Conservation (phyloP, 495 filamentous ascomycete species). For the Chaetomium tenue region DNA sequence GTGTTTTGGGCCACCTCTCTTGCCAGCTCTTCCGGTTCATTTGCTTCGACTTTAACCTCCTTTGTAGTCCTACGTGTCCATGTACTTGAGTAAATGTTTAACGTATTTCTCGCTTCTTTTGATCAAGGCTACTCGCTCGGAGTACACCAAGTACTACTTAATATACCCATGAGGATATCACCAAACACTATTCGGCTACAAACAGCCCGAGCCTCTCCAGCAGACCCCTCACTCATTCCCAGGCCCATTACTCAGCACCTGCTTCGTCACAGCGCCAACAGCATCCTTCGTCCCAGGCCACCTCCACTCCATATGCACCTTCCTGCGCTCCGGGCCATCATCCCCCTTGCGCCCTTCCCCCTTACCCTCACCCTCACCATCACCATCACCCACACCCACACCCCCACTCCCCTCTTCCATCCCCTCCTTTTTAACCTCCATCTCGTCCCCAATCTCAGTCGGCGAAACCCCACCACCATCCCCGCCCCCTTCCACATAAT, state of each 20-base stretch:
- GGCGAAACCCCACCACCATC: neutral
- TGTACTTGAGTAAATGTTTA: no score
- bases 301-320: conserved; percentile 21
- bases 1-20: neutral
- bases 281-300: conserved; percentile 13
- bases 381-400: no score
- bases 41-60: neutral
- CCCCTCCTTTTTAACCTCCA: neutral
- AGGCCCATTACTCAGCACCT: conserved; percentile 17
- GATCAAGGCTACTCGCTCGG: no score
- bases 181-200: neutral
- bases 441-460: neutral
- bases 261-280: conserved; percentile 19
- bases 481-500: conserved; percentile 11
- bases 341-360: no score
- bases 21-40: neutral
- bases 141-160: no score
- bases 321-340: neutral
- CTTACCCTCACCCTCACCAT: no score
- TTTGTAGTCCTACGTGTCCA: no score
- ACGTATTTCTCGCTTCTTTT: no score
- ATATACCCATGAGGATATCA: neutral
- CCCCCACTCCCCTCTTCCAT: neutral
- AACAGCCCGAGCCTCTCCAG: neutral
- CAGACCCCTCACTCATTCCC: neutral